Evolutionary conservation across 2,329 filamentous ascomycete genomes (phyloP).

Genomic region (Diaporthe vexans): DNA sequence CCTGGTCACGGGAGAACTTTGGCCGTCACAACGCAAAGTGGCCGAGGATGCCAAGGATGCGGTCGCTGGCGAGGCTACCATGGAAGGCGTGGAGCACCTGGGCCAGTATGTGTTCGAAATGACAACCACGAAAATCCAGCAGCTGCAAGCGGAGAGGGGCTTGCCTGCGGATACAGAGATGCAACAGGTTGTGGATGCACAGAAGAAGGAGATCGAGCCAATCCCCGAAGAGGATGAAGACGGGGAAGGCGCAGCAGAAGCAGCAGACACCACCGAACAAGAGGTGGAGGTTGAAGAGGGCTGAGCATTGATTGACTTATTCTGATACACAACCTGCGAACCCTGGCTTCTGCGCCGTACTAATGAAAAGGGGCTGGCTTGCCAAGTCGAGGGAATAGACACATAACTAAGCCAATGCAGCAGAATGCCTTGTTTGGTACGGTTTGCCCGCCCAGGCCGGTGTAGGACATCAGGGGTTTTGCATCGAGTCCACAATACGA

Average conservation of each 20-base stretch:
- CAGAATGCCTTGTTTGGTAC: neutral
- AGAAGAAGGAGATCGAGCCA: constrained; percentile 46
- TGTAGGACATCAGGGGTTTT: neutral
- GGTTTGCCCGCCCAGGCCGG: neutral
- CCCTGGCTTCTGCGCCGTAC: neutral
- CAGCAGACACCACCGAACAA: constrained; percentile 46
- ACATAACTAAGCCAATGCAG: neutral
- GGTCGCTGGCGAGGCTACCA: constrained; percentile 73
- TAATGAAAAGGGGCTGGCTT: neutral
- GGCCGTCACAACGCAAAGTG: constrained; percentile 73
- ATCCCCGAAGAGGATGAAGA: constrained; percentile 48
- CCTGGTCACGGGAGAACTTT: constrained; percentile 89
- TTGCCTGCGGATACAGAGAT: constrained; percentile 47
- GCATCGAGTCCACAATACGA: neutral
- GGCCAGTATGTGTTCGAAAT: constrained; percentile 98
- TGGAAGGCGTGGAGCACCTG: constrained; percentile 94
- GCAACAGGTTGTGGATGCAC: constrained; percentile 44
- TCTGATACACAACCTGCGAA: neutral
- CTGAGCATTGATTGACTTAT: constrained; percentile 32
- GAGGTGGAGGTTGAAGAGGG: constrained; percentile 51
- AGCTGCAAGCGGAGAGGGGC: constrained; percentile 59
- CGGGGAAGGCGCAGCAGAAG: constrained; percentile 44
- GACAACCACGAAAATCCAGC: constrained; percentile 75
- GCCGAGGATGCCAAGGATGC: constrained; percentile 61
- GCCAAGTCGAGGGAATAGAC: neutral